Evolutionary conservation across 306 rosid genomes (phyloP).

Genomic region (Cotoneaster glaucophyllus): DNA sequence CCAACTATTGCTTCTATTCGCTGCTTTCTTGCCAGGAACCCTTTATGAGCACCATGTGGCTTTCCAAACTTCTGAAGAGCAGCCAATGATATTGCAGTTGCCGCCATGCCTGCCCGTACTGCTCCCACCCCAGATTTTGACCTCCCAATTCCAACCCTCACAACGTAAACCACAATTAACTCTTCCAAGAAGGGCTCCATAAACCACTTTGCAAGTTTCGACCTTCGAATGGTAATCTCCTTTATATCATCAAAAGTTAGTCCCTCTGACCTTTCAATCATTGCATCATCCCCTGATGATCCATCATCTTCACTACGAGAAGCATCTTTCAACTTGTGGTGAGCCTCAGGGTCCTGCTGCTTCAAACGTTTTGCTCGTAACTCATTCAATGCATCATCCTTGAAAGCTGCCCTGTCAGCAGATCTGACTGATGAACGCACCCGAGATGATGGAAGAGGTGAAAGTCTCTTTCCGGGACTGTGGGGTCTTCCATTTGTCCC

Average conservation of each 20-base stretch:
- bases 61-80: constrained; percentile 80
- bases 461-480: constrained; percentile 51
- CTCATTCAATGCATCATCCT: constrained; percentile 40
- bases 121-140: constrained; percentile 13
- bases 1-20: constrained; percentile 42
- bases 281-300: too few species aligned
- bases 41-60: constrained; percentile 29
- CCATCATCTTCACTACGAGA: too few species aligned
- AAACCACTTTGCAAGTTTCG: too few species aligned
- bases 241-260: too few species aligned
- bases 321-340: too few species aligned
- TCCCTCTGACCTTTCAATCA: too few species aligned
- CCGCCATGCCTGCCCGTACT: constrained; percentile 51
- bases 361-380: too few species aligned
- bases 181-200: too few species aligned
- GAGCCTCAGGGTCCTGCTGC: too few species aligned
- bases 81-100: constrained; percentile 75
- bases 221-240: too few species aligned
- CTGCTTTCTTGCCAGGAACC: constrained; percentile 62
- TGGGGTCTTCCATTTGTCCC: constrained; percentile 54
- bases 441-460: constrained; percentile 61
- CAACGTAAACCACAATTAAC: too few species aligned
- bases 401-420: constrained; percentile 76
- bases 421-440: constrained; percentile 69
- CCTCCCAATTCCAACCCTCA: too few species aligned